Conservation (phyloP, 1,284 basidiomycete genomes). For the Trichosporon sp. region DNA sequence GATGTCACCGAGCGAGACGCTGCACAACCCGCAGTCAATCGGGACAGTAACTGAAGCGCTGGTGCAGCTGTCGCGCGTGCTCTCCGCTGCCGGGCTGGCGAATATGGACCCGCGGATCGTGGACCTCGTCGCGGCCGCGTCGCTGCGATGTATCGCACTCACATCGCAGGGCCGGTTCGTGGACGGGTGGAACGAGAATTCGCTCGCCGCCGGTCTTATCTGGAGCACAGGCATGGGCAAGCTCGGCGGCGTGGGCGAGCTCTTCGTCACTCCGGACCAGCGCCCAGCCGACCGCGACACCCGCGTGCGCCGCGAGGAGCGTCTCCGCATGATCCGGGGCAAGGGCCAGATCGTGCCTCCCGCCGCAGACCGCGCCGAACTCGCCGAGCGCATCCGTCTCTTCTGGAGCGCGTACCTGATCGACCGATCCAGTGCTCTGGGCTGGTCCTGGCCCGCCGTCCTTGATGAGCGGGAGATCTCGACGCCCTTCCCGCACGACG, state of each 20-base stretch:
- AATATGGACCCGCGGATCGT: slow-evolving; percentile 42
- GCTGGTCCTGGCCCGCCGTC: slow-evolving; percentile 28
- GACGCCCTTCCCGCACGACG: slow-evolving; percentile 50
- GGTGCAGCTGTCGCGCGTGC: slow-evolving; percentile 32
- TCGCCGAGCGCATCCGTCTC: slow-evolving; percentile 44
- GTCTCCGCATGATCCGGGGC: slow-evolving; percentile 32
- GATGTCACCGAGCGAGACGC: slow-evolving; percentile 30
- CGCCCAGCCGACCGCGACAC: slow-evolving; percentile 25
- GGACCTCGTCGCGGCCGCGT: slow-evolving; percentile 44
- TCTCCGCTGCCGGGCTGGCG: slow-evolving; percentile 36
- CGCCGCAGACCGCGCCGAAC: slow-evolving; percentile 34
- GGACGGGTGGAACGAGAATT: slow-evolving; percentile 48
- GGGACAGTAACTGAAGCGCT: slow-evolving; percentile 23
- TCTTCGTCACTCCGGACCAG: slow-evolving; percentile 29
- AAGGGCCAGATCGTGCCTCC: slow-evolving; percentile 40
- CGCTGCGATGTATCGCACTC: slow-evolving; percentile 36
- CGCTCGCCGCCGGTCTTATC: slow-evolving; percentile 33
- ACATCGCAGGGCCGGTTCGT: slow-evolving; percentile 42
- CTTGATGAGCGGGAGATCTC: slow-evolving; percentile 47
- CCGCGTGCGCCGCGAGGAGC: slow-evolving; percentile 32
- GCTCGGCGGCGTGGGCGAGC: slow-evolving; percentile 39
- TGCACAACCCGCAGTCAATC: slow-evolving; percentile 20
- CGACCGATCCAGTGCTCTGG: slow-evolving; percentile 32
- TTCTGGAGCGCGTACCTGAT: slow-evolving; percentile 50
- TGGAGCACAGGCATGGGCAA: slow-evolving; percentile 45